Evolutionary conservation across 495 filamentous ascomycete genomes (phyloP), one percentile per base, ranked within the genome.

Genomic region (Clohesyomyces aquaticus): DNA sequence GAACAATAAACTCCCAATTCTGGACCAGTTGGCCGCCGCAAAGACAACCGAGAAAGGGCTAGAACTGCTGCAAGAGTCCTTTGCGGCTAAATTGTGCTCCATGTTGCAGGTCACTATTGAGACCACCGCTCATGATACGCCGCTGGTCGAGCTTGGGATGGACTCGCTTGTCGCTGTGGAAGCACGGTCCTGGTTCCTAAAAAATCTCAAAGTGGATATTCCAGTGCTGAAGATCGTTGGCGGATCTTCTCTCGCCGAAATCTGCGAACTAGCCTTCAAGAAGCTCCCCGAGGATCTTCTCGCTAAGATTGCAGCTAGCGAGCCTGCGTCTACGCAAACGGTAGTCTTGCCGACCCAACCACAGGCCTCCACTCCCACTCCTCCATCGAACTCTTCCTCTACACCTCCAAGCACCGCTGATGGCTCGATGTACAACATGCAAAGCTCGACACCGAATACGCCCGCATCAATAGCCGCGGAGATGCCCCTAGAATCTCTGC

Each of bases 121-220:
- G 22, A 23, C 27, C 2, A 10, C 26, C 22, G 49, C 21, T 4
- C 29, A 41, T 8, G 38, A 58, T 22, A 23, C 46, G 18, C 32
- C 45, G 2, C 45, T 52, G 9, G 26, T 52, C 22, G 61, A 65
- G 32, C 53, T 51, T 4, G 87, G 87, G 0, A 55, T 89, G n/a
- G 87, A 89, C 56, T 88, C 86, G 21, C 74, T 89, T 23, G 80
- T 82, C 0, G 83, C 83, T 0, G 82, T 89, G 29, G 87, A 88
- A 66, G 68, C 88, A 22, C 75, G 84, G 38, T 85, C 85, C 53
- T 89, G 86, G 87, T 80, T 87, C 42, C 74, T 78, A 3, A 78
- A 79, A n/a, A 78, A 85, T 63, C 63, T 85, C 9, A 78, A 77
- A n/a, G 79, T 76, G n/a, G 81, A 71, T 26, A 60, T 71, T 19